Conservation (phyloP, 2,329 filamentous ascomycete species). For the Colletotrichum siamense region DNA sequence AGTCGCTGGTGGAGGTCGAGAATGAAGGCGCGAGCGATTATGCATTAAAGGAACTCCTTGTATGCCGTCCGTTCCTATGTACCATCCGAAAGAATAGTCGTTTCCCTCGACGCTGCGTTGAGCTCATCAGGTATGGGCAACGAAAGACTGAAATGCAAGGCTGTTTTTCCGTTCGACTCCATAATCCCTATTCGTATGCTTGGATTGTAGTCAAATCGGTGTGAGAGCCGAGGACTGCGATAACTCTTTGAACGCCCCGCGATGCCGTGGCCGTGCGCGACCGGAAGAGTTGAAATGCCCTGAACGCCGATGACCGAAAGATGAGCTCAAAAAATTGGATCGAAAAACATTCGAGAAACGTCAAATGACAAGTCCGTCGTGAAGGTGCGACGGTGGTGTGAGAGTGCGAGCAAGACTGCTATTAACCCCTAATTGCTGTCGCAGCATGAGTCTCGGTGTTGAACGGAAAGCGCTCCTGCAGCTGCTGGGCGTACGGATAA, state of each 20-base stretch:
- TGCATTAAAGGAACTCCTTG: slow-evolving; percentile 25
- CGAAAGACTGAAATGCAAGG: slow-evolving; percentile 9
- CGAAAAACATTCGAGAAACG: slow-evolving; percentile 21
- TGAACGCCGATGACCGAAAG: slow-evolving; percentile 14
- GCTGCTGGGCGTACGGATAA: slow-evolving; percentile 43
- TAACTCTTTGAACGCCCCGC: slow-evolving; percentile 15
- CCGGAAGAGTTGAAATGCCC: slow-evolving; percentile 1
- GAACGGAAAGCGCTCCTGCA: slow-evolving; percentile 54
- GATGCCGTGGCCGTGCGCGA: slow-evolving; percentile 13
- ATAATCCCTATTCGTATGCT: slow-evolving; percentile 12
- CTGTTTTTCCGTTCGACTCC: slow-evolving; percentile 4
- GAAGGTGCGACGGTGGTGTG: not conserved
- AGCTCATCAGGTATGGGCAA: slow-evolving; percentile 13
- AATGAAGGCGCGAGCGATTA: slow-evolving; percentile 20
- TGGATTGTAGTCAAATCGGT: slow-evolving; percentile 9
- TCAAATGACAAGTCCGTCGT: slow-evolving; percentile 7
- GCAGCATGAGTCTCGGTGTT: slow-evolving; percentile 52
- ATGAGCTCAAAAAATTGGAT: not conserved
- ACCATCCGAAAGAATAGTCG: slow-evolving; percentile 1
- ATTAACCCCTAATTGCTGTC: slow-evolving; percentile 52
- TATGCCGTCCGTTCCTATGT: slow-evolving; percentile 23
- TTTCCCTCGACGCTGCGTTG: slow-evolving; percentile 11
- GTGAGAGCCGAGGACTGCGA: not conserved
- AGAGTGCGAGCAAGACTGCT: not conserved
- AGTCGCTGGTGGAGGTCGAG: slow-evolving; percentile 13